Conservation (phyloP, 495 filamentous ascomycete genomes). For the Penicillium odoratum region DNA sequence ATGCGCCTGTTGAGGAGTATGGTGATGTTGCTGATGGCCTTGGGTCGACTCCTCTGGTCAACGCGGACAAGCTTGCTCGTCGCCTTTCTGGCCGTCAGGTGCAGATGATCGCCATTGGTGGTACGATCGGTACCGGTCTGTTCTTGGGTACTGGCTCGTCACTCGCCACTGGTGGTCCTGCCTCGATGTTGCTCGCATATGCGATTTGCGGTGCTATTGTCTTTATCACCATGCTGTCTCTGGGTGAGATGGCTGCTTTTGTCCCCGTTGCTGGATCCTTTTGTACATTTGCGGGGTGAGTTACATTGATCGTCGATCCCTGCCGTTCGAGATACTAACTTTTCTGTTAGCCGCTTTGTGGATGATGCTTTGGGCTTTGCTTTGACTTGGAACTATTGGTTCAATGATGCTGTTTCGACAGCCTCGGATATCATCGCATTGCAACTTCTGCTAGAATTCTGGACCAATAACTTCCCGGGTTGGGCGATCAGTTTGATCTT, state of each 20-base stretch:
- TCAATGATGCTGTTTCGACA: slow-evolving; percentile 58
- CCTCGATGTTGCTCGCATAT: slow-evolving; percentile 61
- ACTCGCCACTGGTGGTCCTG: slow-evolving; percentile 59
- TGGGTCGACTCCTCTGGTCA: slow-evolving; percentile 18
- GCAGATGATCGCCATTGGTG: slow-evolving; percentile 64
- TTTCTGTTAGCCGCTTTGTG: slow-evolving; percentile 49
- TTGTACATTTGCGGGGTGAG: slow-evolving; percentile 53
- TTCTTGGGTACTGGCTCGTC: slow-evolving; percentile 63
- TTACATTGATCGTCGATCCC: slow-evolving; percentile 8
- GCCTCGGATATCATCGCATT: slow-evolving; percentile 56
- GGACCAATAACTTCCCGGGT: slow-evolving; percentile 52
- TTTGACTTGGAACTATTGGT: slow-evolving; percentile 60
- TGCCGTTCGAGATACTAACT: slow-evolving; percentile 5
- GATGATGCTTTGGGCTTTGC: slow-evolving; percentile 58
- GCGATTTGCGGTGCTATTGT: slow-evolving; percentile 49
- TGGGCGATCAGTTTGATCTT: slow-evolving; percentile 56
- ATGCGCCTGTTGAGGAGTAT: slow-evolving; percentile 16
- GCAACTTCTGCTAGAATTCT: slow-evolving; percentile 53
- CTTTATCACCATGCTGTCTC: slow-evolving; percentile 49
- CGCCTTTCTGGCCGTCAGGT: slow-evolving; percentile 51
- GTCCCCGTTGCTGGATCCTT: slow-evolving; percentile 52
- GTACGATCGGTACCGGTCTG: slow-evolving; percentile 66
- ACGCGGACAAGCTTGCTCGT: slow-evolving; percentile 37
- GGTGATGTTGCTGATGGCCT: slow-evolving; percentile 8
- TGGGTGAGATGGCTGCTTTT: slow-evolving; percentile 54